These are phyloP conservation scores for Fusarium agapanthi DNA, from an alignment of 2,329 filamentous ascomycete species.

Conservation along the genomic window DNA sequence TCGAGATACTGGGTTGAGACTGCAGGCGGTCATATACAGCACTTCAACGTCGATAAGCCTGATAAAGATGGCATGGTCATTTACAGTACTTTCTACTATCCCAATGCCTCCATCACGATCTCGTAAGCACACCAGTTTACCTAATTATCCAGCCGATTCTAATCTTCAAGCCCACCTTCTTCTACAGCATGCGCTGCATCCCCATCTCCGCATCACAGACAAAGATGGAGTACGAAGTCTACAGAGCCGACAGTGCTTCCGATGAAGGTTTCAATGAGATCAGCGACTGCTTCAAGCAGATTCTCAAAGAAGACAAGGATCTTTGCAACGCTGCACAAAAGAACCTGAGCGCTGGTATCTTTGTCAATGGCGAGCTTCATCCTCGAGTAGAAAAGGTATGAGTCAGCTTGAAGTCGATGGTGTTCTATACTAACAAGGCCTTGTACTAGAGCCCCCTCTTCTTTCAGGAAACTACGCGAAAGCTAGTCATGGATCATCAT, in stretches of 20 bases:
- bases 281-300: conserved; percentile 7
- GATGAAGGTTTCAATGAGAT: neutral
- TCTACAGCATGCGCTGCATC: conserved; percentile 13
- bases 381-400: conserved; percentile 1
- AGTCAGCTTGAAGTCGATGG: neutral
- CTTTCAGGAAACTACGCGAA: neutral
- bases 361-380: conserved; percentile 14
- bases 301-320: neutral
- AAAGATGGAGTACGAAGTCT: conserved; percentile 6
- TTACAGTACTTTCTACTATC: conserved; percentile 4
- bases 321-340: neutral
- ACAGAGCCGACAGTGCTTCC: neutral
- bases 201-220: neutral
- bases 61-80: neutral
- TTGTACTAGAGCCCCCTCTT: neutral
- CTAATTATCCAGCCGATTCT: no score
- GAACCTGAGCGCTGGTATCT: conserved; percentile 8
- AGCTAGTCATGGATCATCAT: neutral
- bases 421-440: fast-evolving
- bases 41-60: conserved; percentile 51
- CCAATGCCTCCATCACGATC: conserved; percentile 5
- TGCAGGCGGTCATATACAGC: conserved; percentile 57
- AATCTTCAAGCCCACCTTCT: no score
- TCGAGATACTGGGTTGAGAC: conserved; percentile 59
- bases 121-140: no score